A percentile compares a stretch with the other conserved stretches of the same genome.
phyloP scores from a whole-genome alignment of 2,329 filamentous ascomycete genomes.

The Pestalotiopsis sp. region DNA sequence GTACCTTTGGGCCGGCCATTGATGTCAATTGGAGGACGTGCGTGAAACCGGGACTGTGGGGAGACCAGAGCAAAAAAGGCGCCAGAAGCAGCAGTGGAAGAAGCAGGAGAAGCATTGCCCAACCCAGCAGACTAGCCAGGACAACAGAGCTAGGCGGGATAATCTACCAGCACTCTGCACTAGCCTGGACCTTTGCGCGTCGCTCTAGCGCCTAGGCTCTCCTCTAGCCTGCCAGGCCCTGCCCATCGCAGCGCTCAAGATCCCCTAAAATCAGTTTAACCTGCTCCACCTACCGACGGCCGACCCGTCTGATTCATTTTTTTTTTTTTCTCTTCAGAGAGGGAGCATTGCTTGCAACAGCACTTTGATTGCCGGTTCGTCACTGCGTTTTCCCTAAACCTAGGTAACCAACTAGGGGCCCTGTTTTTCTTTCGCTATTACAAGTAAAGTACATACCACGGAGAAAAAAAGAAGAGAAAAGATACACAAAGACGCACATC shows the following conservation, averaged over 20 bases:
- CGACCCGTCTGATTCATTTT: slow-evolving; percentile 7
- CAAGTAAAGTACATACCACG: not conserved
- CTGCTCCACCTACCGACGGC: slow-evolving; percentile 5
- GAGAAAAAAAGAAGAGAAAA: not conserved
- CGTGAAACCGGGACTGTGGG: slow-evolving; percentile 10
- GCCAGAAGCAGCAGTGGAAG: not conserved
- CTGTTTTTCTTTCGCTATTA: not conserved
- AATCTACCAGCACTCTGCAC: not conserved
- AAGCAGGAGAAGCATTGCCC: not conserved
- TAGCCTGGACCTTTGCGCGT: slow-evolving; percentile 1
- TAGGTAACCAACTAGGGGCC: not conserved
- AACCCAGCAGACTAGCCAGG: not conserved
- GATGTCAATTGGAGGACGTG: not conserved
- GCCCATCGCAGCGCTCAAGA: not conserved
- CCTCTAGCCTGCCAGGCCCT: not conserved
- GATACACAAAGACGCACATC: slow-evolving; percentile 5
- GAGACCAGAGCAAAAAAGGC: not conserved
- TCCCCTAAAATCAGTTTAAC: not conserved
- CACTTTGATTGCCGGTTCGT: not conserved
- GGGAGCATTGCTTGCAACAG: not conserved
- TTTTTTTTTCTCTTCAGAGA: not conserved
- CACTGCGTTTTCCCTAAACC: slow-evolving; percentile 2
- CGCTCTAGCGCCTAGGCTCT: not conserved
- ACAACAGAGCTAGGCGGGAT: not conserved
- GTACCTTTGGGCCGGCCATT: not conserved